These are phyloP conservation scores for Candida awuae DNA, from an alignment of 805 yeast species.

Conservation along the genomic window DNA sequence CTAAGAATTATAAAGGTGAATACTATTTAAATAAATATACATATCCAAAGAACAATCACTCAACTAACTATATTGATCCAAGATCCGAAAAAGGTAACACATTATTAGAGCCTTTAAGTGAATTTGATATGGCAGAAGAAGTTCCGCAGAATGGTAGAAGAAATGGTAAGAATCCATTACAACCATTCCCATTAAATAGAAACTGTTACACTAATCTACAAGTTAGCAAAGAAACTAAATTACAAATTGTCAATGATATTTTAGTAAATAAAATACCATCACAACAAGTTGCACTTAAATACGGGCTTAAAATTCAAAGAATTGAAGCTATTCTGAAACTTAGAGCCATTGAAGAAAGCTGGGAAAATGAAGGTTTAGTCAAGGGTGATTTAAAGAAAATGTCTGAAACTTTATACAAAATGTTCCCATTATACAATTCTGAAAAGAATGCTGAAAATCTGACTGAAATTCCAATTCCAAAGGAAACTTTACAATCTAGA, in stretches of 20 bases:
- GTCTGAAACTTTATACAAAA: conserved; percentile 56
- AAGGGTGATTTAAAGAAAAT: conserved; percentile 50
- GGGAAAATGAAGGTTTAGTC: conserved; percentile 47
- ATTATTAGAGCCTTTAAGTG: conserved; percentile 16
- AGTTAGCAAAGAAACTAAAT: conserved; percentile 52
- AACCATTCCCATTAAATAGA: conserved; percentile 77
- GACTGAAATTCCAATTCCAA: conserved; percentile 91
- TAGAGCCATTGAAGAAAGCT: conserved; percentile 52
- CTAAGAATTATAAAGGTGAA: conserved; percentile 75
- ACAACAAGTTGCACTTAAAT: conserved; percentile 69
- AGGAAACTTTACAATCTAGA: conserved; percentile 70
- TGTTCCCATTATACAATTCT: conserved; percentile 69
- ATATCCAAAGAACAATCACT: conserved; percentile 56
- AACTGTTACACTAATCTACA: conserved; percentile 60
- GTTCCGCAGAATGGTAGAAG: conserved; percentile 13
- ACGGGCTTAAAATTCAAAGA: conserved; percentile 76
- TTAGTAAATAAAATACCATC: conserved; percentile 43
- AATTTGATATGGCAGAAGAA: conserved; percentile 13
- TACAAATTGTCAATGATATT: conserved; percentile 47
- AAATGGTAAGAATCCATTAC: conserved; percentile 30
- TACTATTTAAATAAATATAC: conserved; percentile 69
- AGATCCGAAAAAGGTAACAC: conserved; percentile 37
- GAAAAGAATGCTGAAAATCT: conserved; percentile 56
- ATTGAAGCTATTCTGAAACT: conserved; percentile 81
- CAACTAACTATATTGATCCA: conserved; percentile 65